Base-by-base conservation (phyloP, 2,329 filamentous ascomycete species). In the Xylariales sp. region DNA sequence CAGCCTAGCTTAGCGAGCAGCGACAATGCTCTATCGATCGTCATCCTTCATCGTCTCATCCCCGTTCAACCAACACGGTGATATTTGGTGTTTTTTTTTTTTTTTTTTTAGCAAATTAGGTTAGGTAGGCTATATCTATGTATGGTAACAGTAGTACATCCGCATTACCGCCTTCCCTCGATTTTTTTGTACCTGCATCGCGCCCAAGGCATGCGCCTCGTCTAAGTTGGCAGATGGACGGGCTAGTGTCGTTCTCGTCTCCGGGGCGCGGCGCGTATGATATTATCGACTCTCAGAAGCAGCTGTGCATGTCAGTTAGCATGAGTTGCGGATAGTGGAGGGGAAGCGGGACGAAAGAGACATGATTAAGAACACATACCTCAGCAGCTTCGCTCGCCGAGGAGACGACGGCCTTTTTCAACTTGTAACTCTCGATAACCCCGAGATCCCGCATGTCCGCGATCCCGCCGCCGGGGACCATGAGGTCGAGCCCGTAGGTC, bases 401-500 rank as follows among this genome's bases (percentile, higher is more conserved):
- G 61, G 92, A 97, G 59, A 99, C 96, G 62, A 99, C 96, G n/a
- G 96, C 96, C 79, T 90, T 91, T 89, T 99, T 99, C 79, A 99
- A 84, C 87, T 99, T 99, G 86, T 97, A 98, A 81, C 93, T 97
- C 84, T 99, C 96, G 73, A 99, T 91, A 34, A 99, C 94, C 52
- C 96, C 96, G 55, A 97, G 80, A 76, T 99, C 93, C 62, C 95
- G 89, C 96, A 99, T 99, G 78, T 99, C 96, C 12, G 93, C 87
- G 76, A 99, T 93, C 52, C 94, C 94, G 67, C 96, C 96, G 48
- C 96, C 95, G 1, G 95, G 94, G 1, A 91, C 93, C 82, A 92
- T 85, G 70, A 99, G 84, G 78, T 99, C 96, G 71, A 99, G 84
- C 23, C 96, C 96, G 62, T 95, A 97, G 68, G 91, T 97, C 58